Evolutionary conservation across 192 early-diverging fungal species (phyloP).

Genomic region (Diversispora eburnea): DNA sequence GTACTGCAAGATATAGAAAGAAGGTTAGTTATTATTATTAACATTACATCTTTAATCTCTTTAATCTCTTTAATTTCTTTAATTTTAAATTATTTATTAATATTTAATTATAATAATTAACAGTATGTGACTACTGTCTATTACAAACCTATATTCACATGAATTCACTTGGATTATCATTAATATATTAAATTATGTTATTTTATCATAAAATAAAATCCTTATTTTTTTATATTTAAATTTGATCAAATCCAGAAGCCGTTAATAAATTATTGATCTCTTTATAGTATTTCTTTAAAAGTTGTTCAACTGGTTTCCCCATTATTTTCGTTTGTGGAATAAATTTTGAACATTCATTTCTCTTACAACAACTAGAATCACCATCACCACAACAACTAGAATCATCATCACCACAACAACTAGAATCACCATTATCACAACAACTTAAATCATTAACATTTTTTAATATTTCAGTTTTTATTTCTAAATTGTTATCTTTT

Average conservation of each 20-base stretch:
- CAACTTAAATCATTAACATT: no score
- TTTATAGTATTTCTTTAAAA: background rate
- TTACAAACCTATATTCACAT: conserved; percentile 38
- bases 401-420: no score
- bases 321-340: background rate
- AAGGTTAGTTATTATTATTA: conserved; percentile 54
- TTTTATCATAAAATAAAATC: background rate
- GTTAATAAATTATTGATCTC: conserved; percentile 1
- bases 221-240: background rate
- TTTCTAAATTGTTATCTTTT: background rate
- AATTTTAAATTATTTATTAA: background rate
- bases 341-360: background rate
- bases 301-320: background rate
- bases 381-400: background rate
- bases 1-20: conserved; percentile 87
- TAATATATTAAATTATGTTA: background rate
- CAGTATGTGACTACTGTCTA: conserved; percentile 48
- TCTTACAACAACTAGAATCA: background rate
- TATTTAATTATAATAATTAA: background rate
- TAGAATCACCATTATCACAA: no score
- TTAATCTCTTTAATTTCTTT: background rate
- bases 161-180: background rate
- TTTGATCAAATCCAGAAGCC: conserved; percentile 7
- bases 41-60: background rate
- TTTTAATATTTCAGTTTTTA: no score